Evolutionary conservation across 1,284 basidiomycete genomes (phyloP).

Genomic region (Coriolopsis trogii): DNA sequence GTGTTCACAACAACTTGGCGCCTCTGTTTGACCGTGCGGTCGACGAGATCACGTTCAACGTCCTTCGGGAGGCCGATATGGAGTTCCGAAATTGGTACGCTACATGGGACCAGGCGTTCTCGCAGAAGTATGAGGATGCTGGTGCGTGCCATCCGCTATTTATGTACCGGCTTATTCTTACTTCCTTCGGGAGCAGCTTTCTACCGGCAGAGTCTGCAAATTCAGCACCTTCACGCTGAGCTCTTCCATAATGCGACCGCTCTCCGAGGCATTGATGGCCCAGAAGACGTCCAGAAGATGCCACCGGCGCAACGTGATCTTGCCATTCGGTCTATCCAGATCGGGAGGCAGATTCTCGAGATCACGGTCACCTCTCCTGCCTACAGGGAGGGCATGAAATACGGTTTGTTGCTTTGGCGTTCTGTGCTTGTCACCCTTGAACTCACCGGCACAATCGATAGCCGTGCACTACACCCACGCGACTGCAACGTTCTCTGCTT

Average conservation of each 20-base stretch:
- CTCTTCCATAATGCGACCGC: slow-evolving; percentile 82
- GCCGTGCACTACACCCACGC: slow-evolving; percentile 90
- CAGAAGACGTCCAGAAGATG: slow-evolving; percentile 78
- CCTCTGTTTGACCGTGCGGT: slow-evolving; percentile 67
- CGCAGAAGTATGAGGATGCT: slow-evolving; percentile 80
- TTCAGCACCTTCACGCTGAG: slow-evolving; percentile 79
- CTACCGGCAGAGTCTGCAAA: slow-evolving; percentile 81
- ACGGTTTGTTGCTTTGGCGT: slow-evolving; percentile 51
- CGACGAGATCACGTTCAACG: slow-evolving; percentile 65
- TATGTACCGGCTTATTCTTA: slow-evolving; percentile 9
- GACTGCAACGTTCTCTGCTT: slow-evolving; percentile 90
- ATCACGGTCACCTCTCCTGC: slow-evolving; percentile 77
- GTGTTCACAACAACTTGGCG: slow-evolving; percentile 69
- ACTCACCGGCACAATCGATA: slow-evolving; percentile 34
- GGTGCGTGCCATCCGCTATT: slow-evolving; percentile 44
- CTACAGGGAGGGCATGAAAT: slow-evolving; percentile 89
- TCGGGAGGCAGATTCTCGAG: slow-evolving; percentile 69
- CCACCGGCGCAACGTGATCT: slow-evolving; percentile 68
- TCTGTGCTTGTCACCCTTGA: background rate
- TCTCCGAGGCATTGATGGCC: slow-evolving; percentile 73
- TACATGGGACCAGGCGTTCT: slow-evolving; percentile 78
- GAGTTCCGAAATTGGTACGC: slow-evolving; percentile 76
- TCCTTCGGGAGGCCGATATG: slow-evolving; percentile 62
- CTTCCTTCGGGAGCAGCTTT: slow-evolving; percentile 52
- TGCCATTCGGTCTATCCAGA: slow-evolving; percentile 70